A percentile compares a stretch with the other conserved stretches of the same genome.
These are phyloP conservation scores for Pythium phragmiticola DNA, from an alignment of 352 stramenopile species.

Conservation along the genomic window DNA sequence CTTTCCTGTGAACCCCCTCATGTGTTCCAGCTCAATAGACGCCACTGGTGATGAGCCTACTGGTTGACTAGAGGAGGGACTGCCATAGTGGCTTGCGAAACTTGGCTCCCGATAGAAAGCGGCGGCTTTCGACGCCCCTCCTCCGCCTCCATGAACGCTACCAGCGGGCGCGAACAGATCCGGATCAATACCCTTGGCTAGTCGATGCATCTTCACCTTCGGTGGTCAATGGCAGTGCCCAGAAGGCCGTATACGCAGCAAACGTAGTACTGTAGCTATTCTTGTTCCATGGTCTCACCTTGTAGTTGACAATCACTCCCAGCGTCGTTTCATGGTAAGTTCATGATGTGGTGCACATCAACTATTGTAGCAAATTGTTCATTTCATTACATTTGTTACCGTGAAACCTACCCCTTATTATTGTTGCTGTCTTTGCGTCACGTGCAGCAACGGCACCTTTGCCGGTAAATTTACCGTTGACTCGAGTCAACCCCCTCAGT, in stretches of 20 bases:
- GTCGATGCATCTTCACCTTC: slow-evolving; percentile 5
- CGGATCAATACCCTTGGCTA: slow-evolving; percentile 12
- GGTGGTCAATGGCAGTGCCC: neutral
- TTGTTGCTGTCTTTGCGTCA: neutral
- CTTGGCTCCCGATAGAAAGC: slow-evolving; percentile 23
- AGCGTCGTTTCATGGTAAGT: slow-evolving; percentile 11
- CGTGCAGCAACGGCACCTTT: neutral
- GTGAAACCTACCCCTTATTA: slow-evolving; percentile 3
- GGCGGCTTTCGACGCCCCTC: slow-evolving; percentile 14
- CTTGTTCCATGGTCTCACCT: neutral
- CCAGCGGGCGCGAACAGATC: slow-evolving; percentile 50
- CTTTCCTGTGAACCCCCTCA: slow-evolving; percentile 42
- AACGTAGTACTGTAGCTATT: slow-evolving; percentile 6
- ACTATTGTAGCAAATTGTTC: neutral
- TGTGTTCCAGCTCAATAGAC: slow-evolving; percentile 63
- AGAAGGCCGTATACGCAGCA: neutral
- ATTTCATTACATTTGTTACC: slow-evolving; percentile 3
- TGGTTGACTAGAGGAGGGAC: slow-evolving; percentile 9
- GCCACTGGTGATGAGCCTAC: slow-evolving; percentile 4
- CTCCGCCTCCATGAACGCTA: slow-evolving; percentile 17
- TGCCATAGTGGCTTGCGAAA: slow-evolving; percentile 12
- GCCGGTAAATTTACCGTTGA: neutral
- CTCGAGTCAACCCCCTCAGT: no score
- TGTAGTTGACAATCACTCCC: slow-evolving; percentile 20
- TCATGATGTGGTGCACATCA: slow-evolving; percentile 13